Base-by-base conservation (phyloP, 2,329 filamentous ascomycete genomes). In the Setomelanomma holmii region DNA sequence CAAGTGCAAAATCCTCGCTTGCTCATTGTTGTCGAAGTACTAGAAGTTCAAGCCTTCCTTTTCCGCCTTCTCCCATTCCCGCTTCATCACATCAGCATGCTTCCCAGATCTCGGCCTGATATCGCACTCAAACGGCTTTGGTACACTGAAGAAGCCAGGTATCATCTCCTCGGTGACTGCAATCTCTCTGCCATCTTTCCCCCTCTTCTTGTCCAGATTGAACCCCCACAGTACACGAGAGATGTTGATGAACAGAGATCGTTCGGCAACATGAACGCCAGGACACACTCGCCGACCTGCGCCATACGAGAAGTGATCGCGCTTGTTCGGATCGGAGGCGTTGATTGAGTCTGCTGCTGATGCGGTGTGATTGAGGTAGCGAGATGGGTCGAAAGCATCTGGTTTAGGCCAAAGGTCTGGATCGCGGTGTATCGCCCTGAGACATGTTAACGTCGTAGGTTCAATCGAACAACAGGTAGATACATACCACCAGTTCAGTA, bases 271-370 rank as follows among this genome's bases (percentile, higher is more conserved):
- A 51, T 75, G 72, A 4, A 73, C 60, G 10, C 72, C 73, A 8
- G 71, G 71, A 54, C 73, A 75, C 1, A 73, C 64, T 5, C 73
- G 58, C 10, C 72, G 47, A 4, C 73, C 73, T 0, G 71, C 70
- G 6, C 73, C 71, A 39, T 73, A 75, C 0, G 69, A 60, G 40
- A 74, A 75, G 47, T 75, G 73, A 33, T 75, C 73, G 4, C 73
- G 63, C 17, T 61, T 68, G 20, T 60, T 61, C 6, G 71, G 67
- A 42, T 75, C 68, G 1, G 61, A 55, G 4, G 50, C 39, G 17
- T 69, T 71, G 53, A 71, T 67, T 40, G 68, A 73, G 22, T 72
- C 64, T 10, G 69, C 69, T 4, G 70, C 66, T 4, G 64, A 63
- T 0, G 64, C 64, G 2, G 60, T 48, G 8, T 63, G 49, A 11